Base-by-base conservation (phyloP, 352 stramenopile species). In the Phytophthora crassamura region DNA sequence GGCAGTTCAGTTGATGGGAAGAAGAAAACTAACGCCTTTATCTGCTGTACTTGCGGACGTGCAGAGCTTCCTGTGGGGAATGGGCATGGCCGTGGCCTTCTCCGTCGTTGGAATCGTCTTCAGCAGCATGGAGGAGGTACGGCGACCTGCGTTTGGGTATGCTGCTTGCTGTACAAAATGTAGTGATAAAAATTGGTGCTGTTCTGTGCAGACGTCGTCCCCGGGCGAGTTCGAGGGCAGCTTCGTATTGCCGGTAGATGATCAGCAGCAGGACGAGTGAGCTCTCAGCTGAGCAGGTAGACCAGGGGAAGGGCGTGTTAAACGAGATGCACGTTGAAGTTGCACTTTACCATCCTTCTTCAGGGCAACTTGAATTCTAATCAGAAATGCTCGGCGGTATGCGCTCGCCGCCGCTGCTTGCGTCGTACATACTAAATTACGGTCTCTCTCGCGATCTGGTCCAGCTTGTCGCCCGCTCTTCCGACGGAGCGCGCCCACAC, bases 81-180 rank as follows among this genome's bases (percentile, higher is more conserved):
- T 91, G 51, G 86, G 86, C 39, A 93, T 94, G 84, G 78, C 86
- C 3, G 54, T 91, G 2, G 86, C 78, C 25, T 94, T 94, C 59
- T 82, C 82, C 7, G 62, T 92, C 14, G 59, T 94, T 20, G 86
- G 86, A 25, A 72, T 86, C 25, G 75, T 92, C 60, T 83, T 90
- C 59, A 80, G 80, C 51, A 69, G 66, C 28, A 89, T 90, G 80
- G 81, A 92, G 60, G 78, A 89, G 72, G 84, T 89, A 46, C 35
- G 60, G 15, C n/a, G 22, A n/a, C 22, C 14, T 12, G 9, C 34
- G n/a, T 34, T 30, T 20, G 8, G 12, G 46, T 53, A 25, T n/a
- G n/a, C n/a, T 22, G 10, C 0, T 15, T 40, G n/a, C 6, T 54
- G 15, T 6, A 11, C 16, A 38, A 43, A 35, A 8, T n/a, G 10